Conservation (phyloP, 2,329 filamentous ascomycete genomes). For the Trichoderma sp. region DNA sequence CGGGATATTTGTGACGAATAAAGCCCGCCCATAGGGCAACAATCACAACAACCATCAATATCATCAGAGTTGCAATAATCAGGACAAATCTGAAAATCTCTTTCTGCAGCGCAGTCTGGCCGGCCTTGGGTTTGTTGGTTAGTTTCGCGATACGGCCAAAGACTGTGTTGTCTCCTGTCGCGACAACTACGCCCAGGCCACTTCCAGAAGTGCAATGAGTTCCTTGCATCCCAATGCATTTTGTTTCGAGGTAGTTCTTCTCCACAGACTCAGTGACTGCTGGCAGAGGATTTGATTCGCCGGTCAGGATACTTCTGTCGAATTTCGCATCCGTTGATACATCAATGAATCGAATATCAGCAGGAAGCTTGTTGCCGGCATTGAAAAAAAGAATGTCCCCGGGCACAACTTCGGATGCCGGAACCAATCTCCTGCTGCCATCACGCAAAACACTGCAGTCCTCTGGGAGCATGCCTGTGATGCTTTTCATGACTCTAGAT, state of each 20-base stretch:
- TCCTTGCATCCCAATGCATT: not conserved
- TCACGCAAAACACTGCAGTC: not conserved
- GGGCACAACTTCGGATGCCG: not conserved
- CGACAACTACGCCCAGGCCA: not conserved
- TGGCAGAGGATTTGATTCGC: not conserved
- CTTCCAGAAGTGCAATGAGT: not conserved
- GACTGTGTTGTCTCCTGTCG: not conserved
- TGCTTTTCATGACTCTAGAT: not conserved
- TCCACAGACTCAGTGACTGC: not conserved
- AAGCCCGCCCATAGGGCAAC: not conserved
- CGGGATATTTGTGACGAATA: not conserved
- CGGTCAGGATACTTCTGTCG: not conserved
- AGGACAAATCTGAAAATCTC: not conserved
- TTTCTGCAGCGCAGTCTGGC: not conserved
- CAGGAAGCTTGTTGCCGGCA: not conserved
- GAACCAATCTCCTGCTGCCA: not conserved
- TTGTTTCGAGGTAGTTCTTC: not conserved
- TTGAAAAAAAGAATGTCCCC: not conserved
- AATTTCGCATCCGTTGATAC: not conserved
- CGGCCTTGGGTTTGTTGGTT: not conserved
- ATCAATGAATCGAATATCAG: not conserved
- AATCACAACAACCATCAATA: not conserved
- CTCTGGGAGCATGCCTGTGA: not conserved
- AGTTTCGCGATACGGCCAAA: not conserved
- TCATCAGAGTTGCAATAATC: not conserved